Base-by-base conservation (phyloP, 176 grass and related monocot genomes). In the Lolium rigidum region DNA sequence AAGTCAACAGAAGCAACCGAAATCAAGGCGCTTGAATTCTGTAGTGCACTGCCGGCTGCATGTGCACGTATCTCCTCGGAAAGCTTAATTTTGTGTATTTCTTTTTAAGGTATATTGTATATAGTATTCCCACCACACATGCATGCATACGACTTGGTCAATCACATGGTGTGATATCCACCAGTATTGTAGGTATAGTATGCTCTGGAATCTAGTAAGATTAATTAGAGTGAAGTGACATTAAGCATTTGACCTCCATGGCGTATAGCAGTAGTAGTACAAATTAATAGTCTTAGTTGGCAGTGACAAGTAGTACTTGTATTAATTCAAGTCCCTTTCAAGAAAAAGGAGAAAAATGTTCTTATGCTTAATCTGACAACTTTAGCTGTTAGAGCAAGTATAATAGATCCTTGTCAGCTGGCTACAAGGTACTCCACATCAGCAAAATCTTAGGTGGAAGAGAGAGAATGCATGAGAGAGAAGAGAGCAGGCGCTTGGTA, bases 1-100 rank as follows among this genome's bases (percentile, higher is more conserved):
- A 88, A 88, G 85, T 85, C 85, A 85, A 77, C 82, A 85, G 21
- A 88, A 77, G 82, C 70, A 85, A 88, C 85, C 51, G 49, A 85
- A 76, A 70, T 46, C 59, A 77, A 46, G 77, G 77, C 39, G 43
- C 89, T 81, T 91, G 81, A 81, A 85, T 87, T 91, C 16, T 59
- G 69, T 62, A 69, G 57, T 84, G 68, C 76, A 87, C 18, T 50
- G 68, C 79, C 50, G 83, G 10, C 71, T 77, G 52, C 74, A 87
- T 79, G 47, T 67, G 72, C 60, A 55, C 20, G 61, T 60, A 31
- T 77, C 31, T 56, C 52, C 20, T 55, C 15, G 35, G 52, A 56
- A 72, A 3, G 10, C n/a, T 62, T 70, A 10, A 50, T 8, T 81
- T 38, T 76, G 28, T 38, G 20, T 26, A 37, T 17, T 17, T 14